Evolutionary conservation across 1,139 yeast species (phyloP).

Genomic region (Lodderomyces theae): DNA sequence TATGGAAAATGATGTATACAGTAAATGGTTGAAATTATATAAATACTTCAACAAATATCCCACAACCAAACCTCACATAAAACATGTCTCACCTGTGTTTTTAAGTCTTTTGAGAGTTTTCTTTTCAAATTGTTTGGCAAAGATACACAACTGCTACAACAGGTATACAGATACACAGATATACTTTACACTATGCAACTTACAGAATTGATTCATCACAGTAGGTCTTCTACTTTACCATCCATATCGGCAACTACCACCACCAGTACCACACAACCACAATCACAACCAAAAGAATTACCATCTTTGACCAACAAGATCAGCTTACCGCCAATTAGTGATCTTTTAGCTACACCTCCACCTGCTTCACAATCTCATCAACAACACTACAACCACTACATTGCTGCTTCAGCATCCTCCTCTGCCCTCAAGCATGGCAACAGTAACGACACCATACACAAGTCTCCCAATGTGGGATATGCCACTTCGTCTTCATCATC

Average conservation of each 20-base stretch:
- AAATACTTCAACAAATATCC: too few species aligned
- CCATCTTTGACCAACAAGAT: constrained; percentile 13
- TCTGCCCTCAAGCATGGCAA: too few species aligned
- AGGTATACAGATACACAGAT: too few species aligned
- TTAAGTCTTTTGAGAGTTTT: too few species aligned
- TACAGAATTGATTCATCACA: constrained; percentile 4
- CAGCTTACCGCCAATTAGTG: constrained; percentile 38
- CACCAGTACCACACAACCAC: neutral
- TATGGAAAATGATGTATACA: too few species aligned
- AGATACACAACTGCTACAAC: neutral
- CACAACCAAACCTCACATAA: too few species aligned
- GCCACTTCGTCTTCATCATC: constrained; percentile 7
- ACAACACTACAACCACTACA: constrained; percentile 7
- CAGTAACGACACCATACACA: neutral
- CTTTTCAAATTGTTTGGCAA: too few species aligned
- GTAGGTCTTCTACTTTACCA: constrained; percentile 6
- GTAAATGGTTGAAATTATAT: too few species aligned
- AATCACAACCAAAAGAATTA: constrained; percentile 1
- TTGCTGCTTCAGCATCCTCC: constrained; percentile 5
- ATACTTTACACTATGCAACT: too few species aligned
- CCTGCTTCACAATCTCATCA: constrained; percentile 9
- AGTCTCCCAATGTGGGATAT: neutral
- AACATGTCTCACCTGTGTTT: too few species aligned
- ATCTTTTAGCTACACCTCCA: constrained; percentile 20
- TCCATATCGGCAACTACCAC: constrained; percentile 3